phyloP scores from a whole-genome alignment of 192 early-diverging fungal genomes.

The Backusella circina region DNA sequence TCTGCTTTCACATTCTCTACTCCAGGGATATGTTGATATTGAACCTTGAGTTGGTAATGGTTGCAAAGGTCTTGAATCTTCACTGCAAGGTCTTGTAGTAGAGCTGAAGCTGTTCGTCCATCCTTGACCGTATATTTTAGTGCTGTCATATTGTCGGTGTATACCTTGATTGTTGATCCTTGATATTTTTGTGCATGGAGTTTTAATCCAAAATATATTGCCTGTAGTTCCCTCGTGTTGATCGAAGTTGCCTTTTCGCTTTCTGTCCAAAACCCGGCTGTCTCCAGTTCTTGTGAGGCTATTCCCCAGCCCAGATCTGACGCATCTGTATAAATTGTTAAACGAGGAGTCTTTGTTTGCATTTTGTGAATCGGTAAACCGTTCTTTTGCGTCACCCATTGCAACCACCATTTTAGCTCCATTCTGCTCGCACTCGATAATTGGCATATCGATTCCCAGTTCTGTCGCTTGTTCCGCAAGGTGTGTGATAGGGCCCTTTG shows the following conservation, averaged over 20 bases:
- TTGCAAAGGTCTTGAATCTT: constrained; percentile 16
- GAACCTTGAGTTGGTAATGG: background rate
- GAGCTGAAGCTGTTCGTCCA: constrained; percentile 10
- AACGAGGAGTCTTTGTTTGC: background rate
- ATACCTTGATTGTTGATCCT: background rate
- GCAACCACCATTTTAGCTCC: background rate
- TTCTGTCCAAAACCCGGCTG: background rate
- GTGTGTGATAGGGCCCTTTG: background rate
- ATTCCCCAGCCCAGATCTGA: constrained; percentile 22
- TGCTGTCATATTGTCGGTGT: constrained; percentile 18
- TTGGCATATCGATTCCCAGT: background rate
- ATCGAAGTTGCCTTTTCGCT: background rate
- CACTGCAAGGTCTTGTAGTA: constrained; percentile 14
- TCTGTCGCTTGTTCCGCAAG: background rate
- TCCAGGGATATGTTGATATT: constrained; percentile 3
- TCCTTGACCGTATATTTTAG: constrained; percentile 13
- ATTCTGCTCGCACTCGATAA: background rate
- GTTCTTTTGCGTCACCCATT: background rate
- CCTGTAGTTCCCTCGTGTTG: constrained; percentile 9
- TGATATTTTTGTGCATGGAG: background rate
- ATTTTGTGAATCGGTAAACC: background rate
- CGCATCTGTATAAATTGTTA: background rate
- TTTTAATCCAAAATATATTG: background rate
- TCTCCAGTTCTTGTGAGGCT: background rate
- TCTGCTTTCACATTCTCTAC: constrained; percentile 10